Percentiles rank a stretch among this genome's conserved stretches.
phyloP scores from a whole-genome alignment of 257 asterid genomes.

The Fraxinus excelsior region DNA sequence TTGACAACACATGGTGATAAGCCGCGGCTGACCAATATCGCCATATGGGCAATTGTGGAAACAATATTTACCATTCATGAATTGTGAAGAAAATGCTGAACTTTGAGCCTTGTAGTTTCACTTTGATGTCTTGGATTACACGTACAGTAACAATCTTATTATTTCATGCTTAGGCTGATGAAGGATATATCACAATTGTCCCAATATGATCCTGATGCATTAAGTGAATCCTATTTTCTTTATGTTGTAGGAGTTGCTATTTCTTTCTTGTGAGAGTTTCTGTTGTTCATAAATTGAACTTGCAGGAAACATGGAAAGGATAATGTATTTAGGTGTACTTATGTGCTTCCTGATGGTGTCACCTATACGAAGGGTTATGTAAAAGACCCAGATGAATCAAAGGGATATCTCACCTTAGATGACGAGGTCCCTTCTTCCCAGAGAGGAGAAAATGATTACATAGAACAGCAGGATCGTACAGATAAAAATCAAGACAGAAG shows the following conservation, averaged over 20 bases:
- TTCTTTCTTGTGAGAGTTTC: conserved; percentile 5
- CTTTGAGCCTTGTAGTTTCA: not conserved
- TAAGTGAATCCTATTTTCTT: not conserved
- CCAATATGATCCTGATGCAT: not conserved
- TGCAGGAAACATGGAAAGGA: conserved; percentile 73
- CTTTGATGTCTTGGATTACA: not conserved
- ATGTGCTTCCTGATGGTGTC: conserved; percentile 94
- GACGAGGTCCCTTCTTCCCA: conserved; percentile 31
- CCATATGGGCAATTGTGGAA: too few relatives aligned
- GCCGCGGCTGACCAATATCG: too few relatives aligned
- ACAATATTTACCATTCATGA: too few relatives aligned
- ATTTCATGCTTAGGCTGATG: too few relatives aligned
- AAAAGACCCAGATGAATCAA: conserved; percentile 70
- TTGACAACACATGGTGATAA: too few relatives aligned
- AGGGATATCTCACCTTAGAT: conserved; percentile 53
- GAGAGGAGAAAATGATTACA: conserved; percentile 36
- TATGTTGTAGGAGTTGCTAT: not conserved
- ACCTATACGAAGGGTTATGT: conserved; percentile 75
- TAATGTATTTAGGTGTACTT: conserved; percentile 74
- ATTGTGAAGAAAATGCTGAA: too few relatives aligned
- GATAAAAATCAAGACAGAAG: conserved; percentile 48
- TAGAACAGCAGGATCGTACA: conserved; percentile 35
- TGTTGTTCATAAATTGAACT: conserved; percentile 22
- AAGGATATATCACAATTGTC: too few relatives aligned
- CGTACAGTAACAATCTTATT: not conserved